Base-by-base conservation (phyloP, 306 rosid genomes). In the Malus fusca region DNA sequence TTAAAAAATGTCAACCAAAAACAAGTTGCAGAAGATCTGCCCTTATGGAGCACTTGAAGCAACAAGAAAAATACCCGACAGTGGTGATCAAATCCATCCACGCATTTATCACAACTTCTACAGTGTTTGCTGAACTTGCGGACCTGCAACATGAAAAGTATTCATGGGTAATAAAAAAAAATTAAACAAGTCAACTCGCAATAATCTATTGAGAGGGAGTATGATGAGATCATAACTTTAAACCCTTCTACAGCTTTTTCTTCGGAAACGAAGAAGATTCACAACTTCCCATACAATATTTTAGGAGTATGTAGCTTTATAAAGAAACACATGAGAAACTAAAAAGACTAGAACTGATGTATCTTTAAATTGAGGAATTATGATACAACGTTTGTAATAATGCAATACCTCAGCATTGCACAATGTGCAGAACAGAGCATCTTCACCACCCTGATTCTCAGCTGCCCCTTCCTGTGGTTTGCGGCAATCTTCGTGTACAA, bases 41-140 rank as follows among this genome's bases (percentile, higher is more conserved):
- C 66, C 63, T 30, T 25, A 72, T 4, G 21, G 44, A 76, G 62
- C 65, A 71, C 75, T 63, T 18, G 75, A 53, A 80, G 80, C 77
- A 68, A 68, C 17, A 70, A 62, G 70, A 73, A 68, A 66, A 33
- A 82, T 92, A 94, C 98, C 90, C 97, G 91, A 59, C 98, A 94
- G 86, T 94, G 98, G 84, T 94, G 98, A 88, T 94, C 98, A 69
- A 94, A 94, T 44, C 96, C 98, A 77, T 92, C 96, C 58, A 94
- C 97, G 81, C 98, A 94, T 79, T 94, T 94, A 82, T 94, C 98
- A 85, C 98, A 94, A 78, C 98, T 94, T 88, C 98, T 85, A 84
- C 98, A 94, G 73, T 94, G 98, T 77, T 94, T 94, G 83, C 98
- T 94, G 91, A 88, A 94, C 84, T 90, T 90, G 82, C 96, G 96